Base-by-base conservation (phyloP, 306 rosid species). In the Nissolia schottii region DNA sequence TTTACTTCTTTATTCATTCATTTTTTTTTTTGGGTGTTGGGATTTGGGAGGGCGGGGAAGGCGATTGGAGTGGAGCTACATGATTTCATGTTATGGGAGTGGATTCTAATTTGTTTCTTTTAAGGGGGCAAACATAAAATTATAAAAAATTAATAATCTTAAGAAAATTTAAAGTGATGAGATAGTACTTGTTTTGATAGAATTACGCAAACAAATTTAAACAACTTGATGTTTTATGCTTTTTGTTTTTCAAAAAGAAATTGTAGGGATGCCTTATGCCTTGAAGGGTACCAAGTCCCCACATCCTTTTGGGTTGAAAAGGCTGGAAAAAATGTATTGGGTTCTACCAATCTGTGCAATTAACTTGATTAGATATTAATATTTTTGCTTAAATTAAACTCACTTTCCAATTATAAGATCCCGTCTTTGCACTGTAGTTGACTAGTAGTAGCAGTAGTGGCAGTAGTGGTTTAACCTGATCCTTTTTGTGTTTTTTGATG, bases 401-500 rank as follows among this genome's bases (percentile, higher is more conserved):
- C 28, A 51, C 32, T 79, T 70, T 53, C 41, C 40, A 67, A 50
- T 67, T 32, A 32, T n/a, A 20, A 24, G 35, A 18, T 62, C 51
- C 34, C 22, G 38, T 70, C 34, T 27, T 41, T 58, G n/a, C 19
- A 43, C 7, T 2, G 48, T 49, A n/a, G 15, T 22, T 31, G 13
- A n/a, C n/a, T 54, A 4, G 29, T 31, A 27, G 35, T 55, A 37
- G 1, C 38, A 45, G 51, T 3, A 45, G 20, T 20, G 5, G 28
- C 13, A 25, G 35, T 3, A 53, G 37, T 50, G 58, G 53, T 63
- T 43, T 77, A 53, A 61, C 5, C 68, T 58, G 20, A 64, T 51
- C 18, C 38, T 76, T 62, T 70, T 40, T 80, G 43, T 46, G 31
- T 28, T 71, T 66, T 48, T 75, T 50, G 75, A 24, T 78, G 67